A percentile compares a stretch with the other conserved stretches of the same genome.
Conservation (phyloP, 2,329 filamentous ascomycete genomes). For the Penicillium sp. region DNA sequence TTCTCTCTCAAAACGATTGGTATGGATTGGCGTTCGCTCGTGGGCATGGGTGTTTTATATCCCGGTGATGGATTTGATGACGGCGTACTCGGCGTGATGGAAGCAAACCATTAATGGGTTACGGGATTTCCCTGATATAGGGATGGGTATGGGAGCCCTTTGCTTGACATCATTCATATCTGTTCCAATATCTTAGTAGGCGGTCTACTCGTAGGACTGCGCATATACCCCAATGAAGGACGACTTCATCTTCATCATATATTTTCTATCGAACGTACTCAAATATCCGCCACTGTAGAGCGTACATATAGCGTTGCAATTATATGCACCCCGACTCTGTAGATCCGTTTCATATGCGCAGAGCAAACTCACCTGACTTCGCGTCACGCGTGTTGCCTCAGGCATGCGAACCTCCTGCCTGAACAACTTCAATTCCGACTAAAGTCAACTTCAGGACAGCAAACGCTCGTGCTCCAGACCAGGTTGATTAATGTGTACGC, state of each 20-base stretch:
- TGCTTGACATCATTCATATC: conserved; percentile 30
- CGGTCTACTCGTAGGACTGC: neutral
- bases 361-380: conserved; percentile 34
- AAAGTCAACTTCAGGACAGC: conserved; percentile 26
- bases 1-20: conserved; percentile 29
- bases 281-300: neutral
- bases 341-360: neutral
- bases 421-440: conserved; percentile 10
- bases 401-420: conserved; percentile 27
- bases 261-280: neutral
- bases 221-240: neutral
- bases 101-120: conserved; percentile 22
- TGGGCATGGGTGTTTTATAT: conserved; percentile 22
- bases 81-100: conserved; percentile 31
- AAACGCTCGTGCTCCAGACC: neutral
- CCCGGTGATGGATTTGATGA: conserved; percentile 18
- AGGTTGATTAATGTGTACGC: neutral
- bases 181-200: conserved; percentile 13
- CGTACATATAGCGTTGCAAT: neutral
- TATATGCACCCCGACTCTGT: no score
- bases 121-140: conserved; percentile 27
- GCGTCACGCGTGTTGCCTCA: conserved; percentile 39
- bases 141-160: conserved; percentile 23
- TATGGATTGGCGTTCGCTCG: conserved; percentile 29
- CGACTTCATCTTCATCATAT: neutral